Evolutionary conservation across 1,284 basidiomycete species (phyloP).

Genomic region (Cutaneotrichosporon daszewskae): DNA sequence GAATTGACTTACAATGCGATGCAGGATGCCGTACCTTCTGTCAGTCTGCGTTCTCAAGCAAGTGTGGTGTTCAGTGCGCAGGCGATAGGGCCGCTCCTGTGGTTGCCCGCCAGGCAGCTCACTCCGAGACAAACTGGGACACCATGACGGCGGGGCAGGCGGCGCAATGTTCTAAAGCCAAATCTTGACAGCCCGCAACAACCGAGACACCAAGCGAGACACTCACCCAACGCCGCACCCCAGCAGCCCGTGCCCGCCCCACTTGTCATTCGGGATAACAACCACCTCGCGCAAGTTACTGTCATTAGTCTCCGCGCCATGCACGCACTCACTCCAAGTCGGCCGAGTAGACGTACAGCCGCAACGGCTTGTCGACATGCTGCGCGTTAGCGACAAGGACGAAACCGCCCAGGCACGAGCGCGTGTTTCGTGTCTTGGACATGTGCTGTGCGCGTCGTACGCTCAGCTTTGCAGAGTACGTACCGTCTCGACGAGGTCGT

Average conservation of each 20-base stretch:
- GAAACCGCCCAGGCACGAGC: too few relatives aligned
- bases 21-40: conserved; percentile 70
- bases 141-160: too few relatives aligned
- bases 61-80: conserved; percentile 11
- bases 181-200: not conserved
- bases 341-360: conserved; percentile 9
- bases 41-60: too few relatives aligned
- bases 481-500: conserved; percentile 89
- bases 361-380: conserved; percentile 71
- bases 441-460: too few relatives aligned
- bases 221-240: conserved; percentile 86
- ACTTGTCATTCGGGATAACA: conserved; percentile 85
- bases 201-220: not conserved
- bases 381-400: conserved; percentile 38
- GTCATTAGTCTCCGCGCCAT: not conserved
- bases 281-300: conserved; percentile 88
- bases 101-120: not conserved
- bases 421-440: too few relatives aligned
- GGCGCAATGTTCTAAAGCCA: too few relatives aligned
- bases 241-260: conserved; percentile 89
- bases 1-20: too few relatives aligned
- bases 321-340: conserved; percentile 56
- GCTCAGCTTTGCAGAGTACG: too few relatives aligned
- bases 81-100: not conserved
- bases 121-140: not conserved